phyloP scores from a whole-genome alignment of 73 alveolate genomes.

The Uronychia setigera region DNA sequence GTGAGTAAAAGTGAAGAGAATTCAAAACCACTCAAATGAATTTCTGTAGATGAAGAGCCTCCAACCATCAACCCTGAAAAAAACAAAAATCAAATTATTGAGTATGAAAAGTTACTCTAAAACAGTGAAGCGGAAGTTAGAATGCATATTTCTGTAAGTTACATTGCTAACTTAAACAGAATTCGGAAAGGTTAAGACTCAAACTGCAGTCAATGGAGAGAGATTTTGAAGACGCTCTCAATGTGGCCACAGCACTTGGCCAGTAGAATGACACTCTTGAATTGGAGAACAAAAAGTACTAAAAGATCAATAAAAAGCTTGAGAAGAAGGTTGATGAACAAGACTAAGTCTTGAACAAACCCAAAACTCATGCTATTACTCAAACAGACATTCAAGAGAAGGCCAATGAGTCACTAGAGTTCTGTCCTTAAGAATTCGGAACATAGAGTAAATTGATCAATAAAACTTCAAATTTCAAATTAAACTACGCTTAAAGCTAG shows the following conservation, averaged over 20 bases:
- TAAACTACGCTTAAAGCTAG: too few species aligned
- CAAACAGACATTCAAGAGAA: neutral
- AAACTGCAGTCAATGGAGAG: neutral
- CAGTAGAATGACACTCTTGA: neutral
- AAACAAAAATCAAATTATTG: neutral
- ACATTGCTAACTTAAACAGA: neutral
- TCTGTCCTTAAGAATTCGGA: neutral
- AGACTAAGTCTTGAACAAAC: neutral
- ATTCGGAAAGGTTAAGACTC: neutral
- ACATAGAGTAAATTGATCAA: neutral
- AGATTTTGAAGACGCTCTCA: neutral
- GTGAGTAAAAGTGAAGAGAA: too few species aligned
- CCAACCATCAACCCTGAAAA: too few species aligned
- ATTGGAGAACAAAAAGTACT: neutral
- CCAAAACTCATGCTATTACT: neutral
- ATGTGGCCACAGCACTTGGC: slow-evolving; percentile 1
- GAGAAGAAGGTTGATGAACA: neutral
- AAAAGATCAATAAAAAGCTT: neutral
- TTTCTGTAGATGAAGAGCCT: too few species aligned
- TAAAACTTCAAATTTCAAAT: too few species aligned
- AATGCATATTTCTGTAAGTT: neutral
- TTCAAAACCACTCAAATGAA: too few species aligned
- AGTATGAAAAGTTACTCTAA: neutral
- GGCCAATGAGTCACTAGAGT: neutral
- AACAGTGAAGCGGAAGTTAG: neutral